Base-by-base conservation (phyloP, 2,329 filamentous ascomycete genomes). In the Triangularia verruculosa region DNA sequence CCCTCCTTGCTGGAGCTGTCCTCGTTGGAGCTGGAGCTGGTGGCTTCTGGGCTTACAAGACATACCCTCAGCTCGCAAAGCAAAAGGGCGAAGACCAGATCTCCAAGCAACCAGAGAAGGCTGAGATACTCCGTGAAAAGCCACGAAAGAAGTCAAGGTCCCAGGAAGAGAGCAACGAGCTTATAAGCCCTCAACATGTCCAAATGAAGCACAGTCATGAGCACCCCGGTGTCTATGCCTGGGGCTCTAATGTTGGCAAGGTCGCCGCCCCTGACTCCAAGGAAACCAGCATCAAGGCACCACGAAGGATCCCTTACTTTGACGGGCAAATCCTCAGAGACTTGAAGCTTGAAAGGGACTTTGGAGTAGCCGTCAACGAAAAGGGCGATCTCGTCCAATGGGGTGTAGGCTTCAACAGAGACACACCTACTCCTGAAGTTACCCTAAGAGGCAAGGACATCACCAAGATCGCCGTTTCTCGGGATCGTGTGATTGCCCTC, bases 351-450 rank as follows among this genome's bases (percentile, higher is more conserved):
- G 91, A 93, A 64, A 83, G 86, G 61, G 86, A 86, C 47, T 93
- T 96, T 73, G 95, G 92, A 8, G 94, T 88, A 3, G 95, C 95
- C 9, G 89, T 98, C 47, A 89, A 89, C 4, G 93, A 97, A 74
- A 88, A 89, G 66, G 95, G 95, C 3, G 90, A 98, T 74, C 76
- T 99, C 53, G 81, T 97, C 12, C 93, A 98, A 78, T 99, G 95
- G 95, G 95, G 95, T 1, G 82, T 83, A 3, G 91, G 83, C 3
- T 97, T 89, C 74, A 89, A 89, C 6, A 82, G 84, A 61, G 82
- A 86, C 4, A 80, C 86, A 28, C 84, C 80, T 9, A 78, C 81
- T 28, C 95, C 94, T 0, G 82, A 82, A 0, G 79, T 83, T 57
- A 97, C 94, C 0, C 78, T 99, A 61, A 87, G 79, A 64, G 94